phyloP scores from a whole-genome alignment of 495 filamentous ascomycete species.

The Ascobolus immersus region DNA sequence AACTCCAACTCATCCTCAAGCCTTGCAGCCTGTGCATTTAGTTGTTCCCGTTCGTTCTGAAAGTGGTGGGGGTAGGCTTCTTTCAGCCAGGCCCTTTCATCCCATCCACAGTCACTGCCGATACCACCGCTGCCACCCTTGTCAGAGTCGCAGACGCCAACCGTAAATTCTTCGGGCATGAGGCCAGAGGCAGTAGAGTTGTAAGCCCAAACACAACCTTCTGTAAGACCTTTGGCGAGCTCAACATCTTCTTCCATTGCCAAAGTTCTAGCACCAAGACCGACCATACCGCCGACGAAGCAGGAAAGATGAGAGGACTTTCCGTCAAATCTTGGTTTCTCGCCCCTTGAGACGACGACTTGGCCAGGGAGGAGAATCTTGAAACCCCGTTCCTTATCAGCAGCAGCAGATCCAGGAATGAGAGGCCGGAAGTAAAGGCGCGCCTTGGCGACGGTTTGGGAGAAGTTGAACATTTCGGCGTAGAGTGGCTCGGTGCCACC shows the following conservation, averaged over 20 bases:
- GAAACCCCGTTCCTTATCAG: too few species aligned
- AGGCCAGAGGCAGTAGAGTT: constrained; percentile 59
- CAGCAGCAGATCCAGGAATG: constrained; percentile 39
- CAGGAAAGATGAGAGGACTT: too few species aligned
- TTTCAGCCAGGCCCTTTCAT: constrained; percentile 44
- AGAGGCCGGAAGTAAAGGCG: constrained; percentile 45
- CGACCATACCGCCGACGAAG: constrained; percentile 87
- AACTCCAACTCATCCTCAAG: too few species aligned
- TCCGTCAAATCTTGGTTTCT: constrained; percentile 6
- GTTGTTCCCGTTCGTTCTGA: too few species aligned
- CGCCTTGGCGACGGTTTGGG: constrained; percentile 42
- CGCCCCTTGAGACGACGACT: constrained; percentile 15
- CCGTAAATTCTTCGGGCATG: constrained; percentile 56
- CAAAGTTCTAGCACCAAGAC: constrained; percentile 69
- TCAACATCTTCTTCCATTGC: constrained; percentile 49
- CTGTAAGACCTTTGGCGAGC: constrained; percentile 56
- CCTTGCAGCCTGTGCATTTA: too few species aligned
- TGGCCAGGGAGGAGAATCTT: constrained; percentile 51
- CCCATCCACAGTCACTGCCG: constrained; percentile 60
- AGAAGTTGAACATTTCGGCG: constrained; percentile 48
- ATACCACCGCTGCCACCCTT: too few species aligned
- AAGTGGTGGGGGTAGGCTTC: too few species aligned
- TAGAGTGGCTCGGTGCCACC: constrained; percentile 68
- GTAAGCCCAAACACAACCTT: constrained; percentile 90
- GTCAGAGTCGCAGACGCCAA: constrained; percentile 38